These are phyloP conservation scores for Eucalyptus curtisii DNA, from an alignment of 345 rosid genomes.

Conservation along the genomic window DNA sequence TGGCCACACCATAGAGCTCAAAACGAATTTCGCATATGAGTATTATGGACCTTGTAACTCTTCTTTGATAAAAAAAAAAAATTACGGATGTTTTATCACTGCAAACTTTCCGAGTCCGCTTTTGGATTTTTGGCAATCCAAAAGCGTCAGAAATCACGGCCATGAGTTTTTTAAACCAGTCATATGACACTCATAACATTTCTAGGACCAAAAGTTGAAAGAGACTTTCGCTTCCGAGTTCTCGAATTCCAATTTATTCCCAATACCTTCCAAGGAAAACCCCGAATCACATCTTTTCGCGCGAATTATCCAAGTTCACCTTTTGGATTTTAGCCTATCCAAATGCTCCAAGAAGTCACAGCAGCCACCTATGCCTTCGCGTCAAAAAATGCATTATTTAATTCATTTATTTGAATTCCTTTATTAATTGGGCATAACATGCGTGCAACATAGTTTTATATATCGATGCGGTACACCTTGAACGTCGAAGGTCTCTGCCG, in stretches of 20 bases:
- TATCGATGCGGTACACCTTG: too few species aligned
- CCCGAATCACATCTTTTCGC: too few species aligned
- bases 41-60: neutral
- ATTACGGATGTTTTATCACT: too few species aligned
- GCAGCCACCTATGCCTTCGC: neutral
- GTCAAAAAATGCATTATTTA: neutral
- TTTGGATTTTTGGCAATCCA: neutral
- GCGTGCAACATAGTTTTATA: neutral
- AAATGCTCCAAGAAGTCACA: neutral
- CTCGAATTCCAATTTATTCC: too few species aligned
- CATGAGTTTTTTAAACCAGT: too few species aligned
- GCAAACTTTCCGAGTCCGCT: neutral
- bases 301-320: neutral
- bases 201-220: too few species aligned
- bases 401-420: neutral
- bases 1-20: accelerated
- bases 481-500: too few species aligned
- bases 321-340: neutral
- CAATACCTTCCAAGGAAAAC: too few species aligned
- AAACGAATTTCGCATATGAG: too few species aligned
- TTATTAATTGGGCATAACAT: neutral
- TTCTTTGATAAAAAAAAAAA: neutral
- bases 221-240: too few species aligned
- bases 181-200: too few species aligned
- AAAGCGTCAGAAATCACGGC: too few species aligned